Percentiles rank a stretch among this genome's conserved stretches.
phyloP scores from a whole-genome alignment of 345 rosid species.

The Pistacia integerrima region DNA sequence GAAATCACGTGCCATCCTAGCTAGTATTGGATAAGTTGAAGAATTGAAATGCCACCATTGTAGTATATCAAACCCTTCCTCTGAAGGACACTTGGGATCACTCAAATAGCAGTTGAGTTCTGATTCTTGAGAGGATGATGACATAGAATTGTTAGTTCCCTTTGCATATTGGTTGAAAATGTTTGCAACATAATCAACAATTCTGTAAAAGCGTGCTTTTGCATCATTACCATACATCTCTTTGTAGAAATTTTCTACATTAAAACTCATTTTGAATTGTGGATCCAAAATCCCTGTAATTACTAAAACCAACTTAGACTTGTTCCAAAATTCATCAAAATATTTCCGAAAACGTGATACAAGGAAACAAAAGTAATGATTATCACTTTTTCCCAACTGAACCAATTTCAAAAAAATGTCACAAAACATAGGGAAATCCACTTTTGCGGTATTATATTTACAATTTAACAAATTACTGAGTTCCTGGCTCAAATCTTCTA shows the following conservation, averaged over 20 bases:
- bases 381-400: not conserved
- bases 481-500: no score
- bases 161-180: not conserved
- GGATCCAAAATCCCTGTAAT: not conserved
- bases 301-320: not conserved
- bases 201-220: not conserved
- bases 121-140: not conserved
- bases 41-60: constrained; percentile 18
- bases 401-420: not conserved
- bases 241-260: not conserved
- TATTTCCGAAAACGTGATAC: not conserved
- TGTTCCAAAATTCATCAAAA: not conserved
- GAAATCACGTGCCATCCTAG: constrained; percentile 18
- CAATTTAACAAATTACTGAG: not conserved
- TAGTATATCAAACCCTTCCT: constrained; percentile 4
- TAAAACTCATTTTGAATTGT: not conserved
- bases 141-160: not conserved
- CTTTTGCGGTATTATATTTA: not conserved
- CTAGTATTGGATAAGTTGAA: not conserved
- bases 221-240: not conserved
- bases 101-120: constrained; percentile 18
- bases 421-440: not conserved
- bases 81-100: not conserved
- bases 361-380: no score
- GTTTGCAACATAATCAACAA: not conserved